Evolutionary conservation across 2,329 filamentous ascomycete species (phyloP).

Genomic region (Aspergillus floridensis): DNA sequence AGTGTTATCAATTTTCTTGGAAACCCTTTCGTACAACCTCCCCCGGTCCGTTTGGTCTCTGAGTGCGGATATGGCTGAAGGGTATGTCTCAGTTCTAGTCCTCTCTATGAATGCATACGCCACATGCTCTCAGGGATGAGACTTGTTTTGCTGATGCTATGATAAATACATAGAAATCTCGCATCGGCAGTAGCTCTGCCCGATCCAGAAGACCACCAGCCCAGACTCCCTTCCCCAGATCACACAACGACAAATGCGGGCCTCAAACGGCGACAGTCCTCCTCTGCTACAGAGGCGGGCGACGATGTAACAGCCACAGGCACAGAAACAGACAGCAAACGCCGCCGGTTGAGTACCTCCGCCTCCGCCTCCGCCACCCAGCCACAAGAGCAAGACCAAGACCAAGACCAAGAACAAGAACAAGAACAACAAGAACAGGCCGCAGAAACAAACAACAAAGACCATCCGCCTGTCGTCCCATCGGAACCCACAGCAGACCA

Average conservation of each 20-base stretch:
- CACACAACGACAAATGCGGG: conserved; percentile 30
- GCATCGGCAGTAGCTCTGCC: conserved; percentile 56
- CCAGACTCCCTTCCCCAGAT: conserved; percentile 7
- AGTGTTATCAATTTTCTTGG: not conserved
- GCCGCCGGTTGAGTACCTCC: conserved; percentile 49
- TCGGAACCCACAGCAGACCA: not conserved
- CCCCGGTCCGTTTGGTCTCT: not conserved
- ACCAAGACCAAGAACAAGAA: not conserved
- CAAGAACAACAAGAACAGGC: not conserved
- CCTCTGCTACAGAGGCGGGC: conserved; percentile 51
- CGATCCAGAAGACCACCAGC: conserved; percentile 32
- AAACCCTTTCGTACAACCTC: not conserved
- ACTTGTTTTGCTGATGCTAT: not conserved
- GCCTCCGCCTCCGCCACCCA: conserved; percentile 22
- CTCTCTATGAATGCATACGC: no score
- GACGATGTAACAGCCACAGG: not conserved
- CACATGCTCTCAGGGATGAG: no score
- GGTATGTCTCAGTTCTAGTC: conserved; percentile 1
- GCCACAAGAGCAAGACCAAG: not conserved
- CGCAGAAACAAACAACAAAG: conserved; percentile 22
- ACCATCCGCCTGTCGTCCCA: conserved; percentile 12
- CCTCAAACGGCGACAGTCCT: conserved; percentile 56
- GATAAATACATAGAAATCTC: conserved; percentile 32
- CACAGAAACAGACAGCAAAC: conserved; percentile 41
- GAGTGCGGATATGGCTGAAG: conserved; percentile 16